These are phyloP conservation scores for Nannochloropsis granulata DNA, from an alignment of 108 stramenopile species.

Conservation along the genomic window DNA sequence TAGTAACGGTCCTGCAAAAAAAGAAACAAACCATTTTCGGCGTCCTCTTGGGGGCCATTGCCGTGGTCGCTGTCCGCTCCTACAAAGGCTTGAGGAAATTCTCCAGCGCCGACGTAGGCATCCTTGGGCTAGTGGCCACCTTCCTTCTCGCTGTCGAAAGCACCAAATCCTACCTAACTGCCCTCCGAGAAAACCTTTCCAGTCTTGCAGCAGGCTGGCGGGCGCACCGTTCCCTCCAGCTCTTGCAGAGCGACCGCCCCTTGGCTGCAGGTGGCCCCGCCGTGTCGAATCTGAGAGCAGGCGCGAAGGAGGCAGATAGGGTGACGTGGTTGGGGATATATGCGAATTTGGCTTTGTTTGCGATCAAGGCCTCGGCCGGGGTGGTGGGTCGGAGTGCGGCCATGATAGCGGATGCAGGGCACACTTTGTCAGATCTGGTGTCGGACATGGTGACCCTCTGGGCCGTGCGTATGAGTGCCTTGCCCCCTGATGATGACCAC, in stretches of 20 bases:
- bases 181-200: neutral
- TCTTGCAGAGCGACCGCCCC: neutral
- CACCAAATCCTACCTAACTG: neutral
- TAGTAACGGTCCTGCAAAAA: neutral
- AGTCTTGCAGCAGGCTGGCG: neutral
- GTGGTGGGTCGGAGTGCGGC: constrained; percentile 60
- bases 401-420: constrained; percentile 86
- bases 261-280: neutral
- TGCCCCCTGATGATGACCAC: constrained; percentile 51
- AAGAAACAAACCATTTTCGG: neutral
- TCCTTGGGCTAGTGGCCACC: neutral
- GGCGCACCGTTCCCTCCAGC: neutral
- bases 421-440: constrained; percentile 72
- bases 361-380: constrained; percentile 62
- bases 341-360: constrained; percentile 55
- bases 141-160: neutral
- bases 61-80: neutral
- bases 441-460: constrained; percentile 82
- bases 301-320: constrained; percentile 43
- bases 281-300: neutral
- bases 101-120: neutral
- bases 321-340: constrained; percentile 64
- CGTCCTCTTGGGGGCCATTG: neutral
- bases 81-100: neutral
- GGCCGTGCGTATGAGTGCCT: constrained; percentile 39